Evolutionary conservation across 208 protist genomes (phyloP).

Genomic region (Leishmania major): DNA sequence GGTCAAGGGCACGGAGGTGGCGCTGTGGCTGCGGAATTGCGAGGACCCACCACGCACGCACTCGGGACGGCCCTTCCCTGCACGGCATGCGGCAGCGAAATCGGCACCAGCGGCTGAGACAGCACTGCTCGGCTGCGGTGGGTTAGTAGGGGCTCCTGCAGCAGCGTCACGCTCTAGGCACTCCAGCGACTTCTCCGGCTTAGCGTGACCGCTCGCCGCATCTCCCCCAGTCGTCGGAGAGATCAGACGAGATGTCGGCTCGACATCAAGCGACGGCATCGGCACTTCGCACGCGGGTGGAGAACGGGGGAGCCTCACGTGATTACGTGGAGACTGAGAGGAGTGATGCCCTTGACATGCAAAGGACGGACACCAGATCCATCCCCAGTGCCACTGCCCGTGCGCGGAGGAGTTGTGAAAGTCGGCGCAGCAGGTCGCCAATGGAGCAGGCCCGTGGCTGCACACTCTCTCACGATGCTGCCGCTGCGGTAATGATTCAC

Average conservation of each 20-base stretch:
- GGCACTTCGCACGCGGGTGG: not conserved
- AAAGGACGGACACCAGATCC: slow-evolving; percentile 12
- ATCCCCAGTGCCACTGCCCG: slow-evolving; percentile 16
- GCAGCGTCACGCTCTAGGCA: slow-evolving; percentile 13
- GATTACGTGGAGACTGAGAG: not conserved
- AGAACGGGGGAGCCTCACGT: not conserved
- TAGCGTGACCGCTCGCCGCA: slow-evolving; percentile 12
- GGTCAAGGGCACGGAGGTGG: slow-evolving; percentile 6
- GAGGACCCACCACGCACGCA: not conserved
- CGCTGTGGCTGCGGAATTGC: slow-evolving; percentile 17
- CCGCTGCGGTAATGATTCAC: not conserved
- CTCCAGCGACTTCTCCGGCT: slow-evolving; percentile 28
- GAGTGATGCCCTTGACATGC: not conserved
- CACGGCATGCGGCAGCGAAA: not conserved
- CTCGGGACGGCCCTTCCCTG: slow-evolving; percentile 1
- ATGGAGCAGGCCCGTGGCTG: not conserved
- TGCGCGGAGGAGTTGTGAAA: not conserved
- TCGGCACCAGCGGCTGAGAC: not conserved
- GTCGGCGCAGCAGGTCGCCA: not conserved
- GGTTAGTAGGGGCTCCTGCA: not conserved
- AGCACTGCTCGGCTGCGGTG: not conserved
- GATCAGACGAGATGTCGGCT: not conserved
- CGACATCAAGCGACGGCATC: not conserved
- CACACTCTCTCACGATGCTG: not conserved
- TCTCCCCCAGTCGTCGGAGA: slow-evolving; percentile 5